Evolutionary conservation across 306 rosid genomes (phyloP), one percentile per base, ranked within the genome.

Genomic region (Glycine soja): DNA sequence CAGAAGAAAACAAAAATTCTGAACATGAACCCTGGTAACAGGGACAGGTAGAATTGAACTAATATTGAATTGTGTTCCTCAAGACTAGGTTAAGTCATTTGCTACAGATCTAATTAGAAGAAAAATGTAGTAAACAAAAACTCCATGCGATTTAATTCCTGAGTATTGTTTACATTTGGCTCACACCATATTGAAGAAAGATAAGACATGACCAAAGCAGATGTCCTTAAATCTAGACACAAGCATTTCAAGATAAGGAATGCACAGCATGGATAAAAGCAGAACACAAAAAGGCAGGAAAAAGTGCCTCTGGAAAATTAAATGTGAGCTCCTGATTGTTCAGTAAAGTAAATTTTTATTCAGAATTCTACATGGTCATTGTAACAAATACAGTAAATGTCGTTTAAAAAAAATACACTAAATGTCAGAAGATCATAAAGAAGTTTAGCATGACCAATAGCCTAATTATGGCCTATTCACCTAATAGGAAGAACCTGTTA

Each of bases 1-100:
- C 57, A 50, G 61, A 75, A 52, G 0, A 40, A 71, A 46, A 75
- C 36, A 38, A 47, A 62, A 40, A 52, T 45, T 59, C 16, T 13
- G 74, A 61, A 15, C 62, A 40, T 45, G 59, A 10, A 47, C 64
- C 57, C 3, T 65, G 42, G 50, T 75, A 40, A 83, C 36, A 18
- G 77, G 66, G 3, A 71, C 56, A 65, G 71, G 83, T 72, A 76
- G 45, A 70, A 86, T 45, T 58, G 36, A 15, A 71, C 56, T 65
- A 13, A 46, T 72, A 53, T 24, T 65, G 40, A 80, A 43, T 66
- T 18, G 72, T 34, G n/a, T 53, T 16, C 75, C 58, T 53, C 51
- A 30, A 57, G 83, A 68, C 47, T 56, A 32, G 46, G 24, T 38
- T 72, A 58, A 58, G 70, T 59, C 72, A 57, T 48, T 73, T 73